A percentile compares a stretch with the other conserved stretches of the same genome.
Evolutionary conservation across 2,329 filamentous ascomycete species (phyloP).

Genomic region (Blastomyces emzantsi): DNA sequence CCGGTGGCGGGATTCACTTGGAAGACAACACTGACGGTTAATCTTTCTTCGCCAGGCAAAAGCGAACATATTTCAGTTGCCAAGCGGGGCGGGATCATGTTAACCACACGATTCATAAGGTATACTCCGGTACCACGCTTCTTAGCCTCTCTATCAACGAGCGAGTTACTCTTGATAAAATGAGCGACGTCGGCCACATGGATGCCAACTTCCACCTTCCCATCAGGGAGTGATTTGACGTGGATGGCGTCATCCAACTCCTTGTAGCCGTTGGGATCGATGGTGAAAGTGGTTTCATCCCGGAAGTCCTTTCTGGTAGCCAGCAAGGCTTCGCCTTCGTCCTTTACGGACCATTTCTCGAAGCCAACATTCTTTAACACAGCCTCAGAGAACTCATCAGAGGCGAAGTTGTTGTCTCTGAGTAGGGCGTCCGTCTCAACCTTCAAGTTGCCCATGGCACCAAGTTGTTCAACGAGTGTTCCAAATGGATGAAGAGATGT

Average conservation of each 20-base stretch:
- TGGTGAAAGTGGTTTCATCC: slow-evolving; percentile 77
- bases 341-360: slow-evolving; percentile 80
- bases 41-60: slow-evolving; percentile 74
- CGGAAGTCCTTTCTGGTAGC: slow-evolving; percentile 81
- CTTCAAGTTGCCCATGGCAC: slow-evolving; percentile 93
- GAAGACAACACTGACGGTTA: slow-evolving; percentile 90
- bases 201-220: slow-evolving; percentile 85
- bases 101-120: slow-evolving; percentile 81
- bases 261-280: slow-evolving; percentile 78
- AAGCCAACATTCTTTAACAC: slow-evolving; percentile 87
- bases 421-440: slow-evolving; percentile 96
- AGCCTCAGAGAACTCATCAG: slow-evolving; percentile 95
- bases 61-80: slow-evolving; percentile 83
- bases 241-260: slow-evolving; percentile 91
- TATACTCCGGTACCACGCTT: slow-evolving; percentile 96
- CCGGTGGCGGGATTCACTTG: slow-evolving; percentile 76
- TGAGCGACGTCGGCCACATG: slow-evolving; percentile 93
- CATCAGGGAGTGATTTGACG: slow-evolving; percentile 72
- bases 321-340: slow-evolving; percentile 68
- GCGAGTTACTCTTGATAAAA: slow-evolving; percentile 91
- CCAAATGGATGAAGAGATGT: slow-evolving; percentile 98
- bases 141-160: slow-evolving; percentile 94
- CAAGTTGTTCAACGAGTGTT: slow-evolving; percentile 92
- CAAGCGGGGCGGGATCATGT: slow-evolving; percentile 76
- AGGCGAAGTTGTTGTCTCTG: slow-evolving; percentile 96